Evolutionary conservation across 2,329 filamentous ascomycete genomes (phyloP).

Genomic region (Ophiostoma pallidulum): DNA sequence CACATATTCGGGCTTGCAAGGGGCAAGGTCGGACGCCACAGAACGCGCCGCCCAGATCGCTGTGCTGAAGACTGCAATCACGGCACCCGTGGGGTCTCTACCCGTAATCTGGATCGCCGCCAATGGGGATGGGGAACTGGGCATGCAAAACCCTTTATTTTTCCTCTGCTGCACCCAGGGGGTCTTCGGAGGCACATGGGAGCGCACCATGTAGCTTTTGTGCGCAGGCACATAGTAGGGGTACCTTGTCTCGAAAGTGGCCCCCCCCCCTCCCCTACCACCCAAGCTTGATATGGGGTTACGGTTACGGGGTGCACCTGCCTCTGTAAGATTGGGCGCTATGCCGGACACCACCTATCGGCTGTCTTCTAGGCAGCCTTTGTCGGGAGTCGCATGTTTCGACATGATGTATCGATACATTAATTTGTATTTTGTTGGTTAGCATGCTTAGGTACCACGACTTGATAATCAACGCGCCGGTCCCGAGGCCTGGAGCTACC

Average conservation of each 20-base stretch:
- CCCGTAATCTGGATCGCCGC: slow-evolving; percentile 15
- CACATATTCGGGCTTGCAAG: too few species aligned
- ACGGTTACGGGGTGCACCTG: neutral
- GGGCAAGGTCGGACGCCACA: neutral
- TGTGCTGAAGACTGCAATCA: neutral
- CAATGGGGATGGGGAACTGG: slow-evolving; percentile 3
- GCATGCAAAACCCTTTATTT: neutral
- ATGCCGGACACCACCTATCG: neutral
- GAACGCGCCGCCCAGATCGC: neutral
- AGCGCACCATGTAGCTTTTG: too few species aligned
- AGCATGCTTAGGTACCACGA: slow-evolving; percentile 3
- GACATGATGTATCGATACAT: neutral
- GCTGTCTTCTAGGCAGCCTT: neutral
- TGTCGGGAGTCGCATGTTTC: slow-evolving; percentile 3
- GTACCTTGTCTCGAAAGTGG: neutral
- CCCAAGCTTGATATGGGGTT: slow-evolving; percentile 3
- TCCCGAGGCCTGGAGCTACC: slow-evolving; percentile 1
- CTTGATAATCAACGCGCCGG: neutral
- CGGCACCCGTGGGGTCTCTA: neutral
- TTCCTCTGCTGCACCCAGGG: neutral
- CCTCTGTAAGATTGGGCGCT: slow-evolving; percentile 1
- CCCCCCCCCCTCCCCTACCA: neutral
- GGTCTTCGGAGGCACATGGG: neutral
- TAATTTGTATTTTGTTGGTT: too few species aligned
- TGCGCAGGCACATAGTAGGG: neutral